A percentile compares a stretch with the other conserved stretches of the same genome.
Conservation (phyloP, 257 asterid species). For the Solanum verrucosum region DNA sequence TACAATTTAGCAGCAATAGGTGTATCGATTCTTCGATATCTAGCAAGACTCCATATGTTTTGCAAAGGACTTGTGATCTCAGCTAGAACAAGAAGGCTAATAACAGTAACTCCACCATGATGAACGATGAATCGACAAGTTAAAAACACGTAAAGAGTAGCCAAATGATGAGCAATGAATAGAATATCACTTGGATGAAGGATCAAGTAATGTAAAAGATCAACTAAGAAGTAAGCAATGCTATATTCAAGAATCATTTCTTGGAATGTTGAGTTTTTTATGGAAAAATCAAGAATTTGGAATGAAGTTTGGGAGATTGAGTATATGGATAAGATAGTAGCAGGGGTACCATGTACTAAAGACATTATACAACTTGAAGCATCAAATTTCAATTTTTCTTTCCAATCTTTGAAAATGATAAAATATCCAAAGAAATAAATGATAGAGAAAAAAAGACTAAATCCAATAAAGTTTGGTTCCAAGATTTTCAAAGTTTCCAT, state of each 20-base stretch:
- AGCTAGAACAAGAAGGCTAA: conserved; percentile 52
- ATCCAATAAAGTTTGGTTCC: conserved; percentile 8
- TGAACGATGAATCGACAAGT: conserved; percentile 51
- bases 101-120: conserved; percentile 50
- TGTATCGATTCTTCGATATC: conserved; percentile 32
- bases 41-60: conserved; percentile 68
- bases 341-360: conserved; percentile 52
- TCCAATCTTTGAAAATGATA: conserved; percentile 47
- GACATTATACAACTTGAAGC: conserved; percentile 74
- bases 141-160: conserved; percentile 57
- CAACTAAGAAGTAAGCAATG: conserved; percentile 56
- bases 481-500: not conserved
- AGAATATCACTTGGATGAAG: conserved; percentile 42
- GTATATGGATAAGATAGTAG: conserved; percentile 32
- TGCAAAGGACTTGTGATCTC: conserved; percentile 66
- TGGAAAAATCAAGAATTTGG: conserved; percentile 14
- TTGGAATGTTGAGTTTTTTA: conserved; percentile 42
- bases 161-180: conserved; percentile 64
- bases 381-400: conserved; percentile 25
- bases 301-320: conserved; percentile 25
- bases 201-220: conserved; percentile 47
- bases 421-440: conserved; percentile 37
- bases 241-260: conserved; percentile 53
- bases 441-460: conserved; percentile 34
- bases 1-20: conserved; percentile 30